Percentiles rank a stretch among this genome's conserved stretches.
phyloP scores from a whole-genome alignment of 306 rosid genomes.

The Herpetospermum pedunculosum region DNA sequence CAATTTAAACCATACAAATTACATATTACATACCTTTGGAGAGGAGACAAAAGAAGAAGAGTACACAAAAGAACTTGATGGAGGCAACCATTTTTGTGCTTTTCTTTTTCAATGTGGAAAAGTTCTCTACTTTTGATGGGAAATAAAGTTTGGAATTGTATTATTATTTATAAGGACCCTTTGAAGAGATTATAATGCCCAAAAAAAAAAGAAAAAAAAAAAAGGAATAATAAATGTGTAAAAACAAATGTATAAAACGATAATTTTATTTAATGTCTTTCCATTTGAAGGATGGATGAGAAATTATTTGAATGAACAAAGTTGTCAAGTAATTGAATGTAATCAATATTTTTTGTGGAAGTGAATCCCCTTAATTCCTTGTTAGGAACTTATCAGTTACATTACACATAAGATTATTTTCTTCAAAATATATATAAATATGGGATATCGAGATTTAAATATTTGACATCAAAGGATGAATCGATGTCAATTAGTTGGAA shows the following conservation, averaged over 20 bases:
- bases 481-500: too few species aligned
- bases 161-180: neutral
- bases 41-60: neutral
- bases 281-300: neutral
- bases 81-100: neutral
- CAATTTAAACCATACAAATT: too few species aligned
- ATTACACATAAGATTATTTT: too few species aligned
- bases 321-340: neutral
- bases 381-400: too few species aligned
- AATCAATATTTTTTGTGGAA: neutral
- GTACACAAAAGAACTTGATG: conserved; percentile 5
- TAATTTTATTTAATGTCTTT: neutral
- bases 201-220: too few species aligned
- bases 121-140: neutral
- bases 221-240: too few species aligned
- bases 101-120: neutral
- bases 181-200: neutral
- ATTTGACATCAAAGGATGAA: too few species aligned
- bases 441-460: too few species aligned
- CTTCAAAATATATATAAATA: too few species aligned
- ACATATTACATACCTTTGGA: neutral
- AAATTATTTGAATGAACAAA: neutral
- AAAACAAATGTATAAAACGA: neutral
- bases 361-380: neutral
- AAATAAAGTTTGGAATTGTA: neutral